phyloP scores from a whole-genome alignment of 2,329 filamentous ascomycete genomes.

The Cladosporium austrohemisphaericum region DNA sequence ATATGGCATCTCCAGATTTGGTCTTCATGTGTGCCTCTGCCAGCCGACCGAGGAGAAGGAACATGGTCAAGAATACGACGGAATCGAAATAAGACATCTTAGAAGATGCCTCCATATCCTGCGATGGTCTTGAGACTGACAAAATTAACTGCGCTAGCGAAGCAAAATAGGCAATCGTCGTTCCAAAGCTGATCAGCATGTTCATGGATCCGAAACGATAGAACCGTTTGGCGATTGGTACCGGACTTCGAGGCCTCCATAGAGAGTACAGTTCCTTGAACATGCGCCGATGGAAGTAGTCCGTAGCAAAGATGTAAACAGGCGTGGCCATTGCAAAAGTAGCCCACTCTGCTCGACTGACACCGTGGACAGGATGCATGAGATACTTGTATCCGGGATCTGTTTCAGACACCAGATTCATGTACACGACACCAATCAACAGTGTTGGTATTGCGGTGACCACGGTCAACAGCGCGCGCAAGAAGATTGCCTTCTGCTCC shows the following conservation, averaged over 20 bases:
- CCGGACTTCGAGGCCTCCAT: conserved; percentile 72
- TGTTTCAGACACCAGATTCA: conserved; percentile 67
- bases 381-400: conserved; percentile 42
- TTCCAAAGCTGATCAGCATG: conserved; percentile 83
- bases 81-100: conserved; percentile 71
- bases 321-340: conserved; percentile 52
- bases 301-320: conserved; percentile 80
- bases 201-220: conserved; percentile 98
- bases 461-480: conserved; percentile 65
- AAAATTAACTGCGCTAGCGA: conserved; percentile 73
- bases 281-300: conserved; percentile 76
- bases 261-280: conserved; percentile 73
- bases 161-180: conserved; percentile 80
- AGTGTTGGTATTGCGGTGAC: conserved; percentile 76
- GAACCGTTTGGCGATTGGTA: conserved; percentile 70
- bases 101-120: conserved; percentile 27
- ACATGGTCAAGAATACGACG: conserved; percentile 86
- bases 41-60: conserved; percentile 69
- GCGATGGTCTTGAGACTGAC: background rate
- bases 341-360: conserved; percentile 34
- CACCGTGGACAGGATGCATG: conserved; percentile 64
- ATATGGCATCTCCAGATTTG: conserved; percentile 81
- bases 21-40: conserved; percentile 90
- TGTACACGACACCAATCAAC: conserved; percentile 83
- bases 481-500: conserved; percentile 65